Evolutionary conservation across 495 filamentous ascomycete genomes (phyloP).

Genomic region (Bacidia gigantensis): DNA sequence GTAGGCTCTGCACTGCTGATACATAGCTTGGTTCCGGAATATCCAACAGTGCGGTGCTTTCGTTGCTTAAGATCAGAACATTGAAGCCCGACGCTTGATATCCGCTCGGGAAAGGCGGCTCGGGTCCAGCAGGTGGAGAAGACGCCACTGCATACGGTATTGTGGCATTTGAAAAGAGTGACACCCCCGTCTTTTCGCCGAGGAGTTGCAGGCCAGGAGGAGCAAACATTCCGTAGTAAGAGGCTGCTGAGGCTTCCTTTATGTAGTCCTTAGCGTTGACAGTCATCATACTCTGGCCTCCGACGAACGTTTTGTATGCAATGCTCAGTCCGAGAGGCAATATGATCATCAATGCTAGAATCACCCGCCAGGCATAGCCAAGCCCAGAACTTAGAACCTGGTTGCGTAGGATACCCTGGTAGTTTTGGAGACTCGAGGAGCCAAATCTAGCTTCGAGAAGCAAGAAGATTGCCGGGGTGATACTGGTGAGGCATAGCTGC

Average conservation of each 20-base stretch:
- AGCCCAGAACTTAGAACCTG: background rate
- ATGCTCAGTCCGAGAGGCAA: constrained; percentile 12
- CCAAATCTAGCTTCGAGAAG: constrained; percentile 10
- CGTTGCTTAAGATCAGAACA: constrained; percentile 3
- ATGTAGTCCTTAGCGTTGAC: background rate
- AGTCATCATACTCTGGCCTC: background rate
- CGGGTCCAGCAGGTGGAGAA: background rate
- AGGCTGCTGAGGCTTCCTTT: background rate
- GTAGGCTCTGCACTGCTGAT: constrained; percentile 1
- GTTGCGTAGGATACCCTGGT: constrained; percentile 13
- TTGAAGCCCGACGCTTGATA: constrained; percentile 11
- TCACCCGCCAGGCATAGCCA: constrained; percentile 1
- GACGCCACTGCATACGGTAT: constrained; percentile 7
- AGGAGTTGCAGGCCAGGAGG: constrained; percentile 5
- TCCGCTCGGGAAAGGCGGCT: constrained; percentile 5
- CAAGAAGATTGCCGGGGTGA: constrained; percentile 8
- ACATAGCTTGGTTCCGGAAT: constrained; percentile 9
- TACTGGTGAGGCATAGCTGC: constrained; percentile 5
- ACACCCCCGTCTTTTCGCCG: constrained; percentile 9
- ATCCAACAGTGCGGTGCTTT: constrained; percentile 10
- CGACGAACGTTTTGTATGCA: constrained; percentile 13
- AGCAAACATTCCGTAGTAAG: constrained; percentile 12
- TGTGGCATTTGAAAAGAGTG: constrained; percentile 14
- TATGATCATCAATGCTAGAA: background rate
- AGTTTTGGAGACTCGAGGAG: constrained; percentile 12